These are phyloP conservation scores for Solanum lignicaule DNA, from an alignment of 257 asterid genomes.

Conservation along the genomic window DNA sequence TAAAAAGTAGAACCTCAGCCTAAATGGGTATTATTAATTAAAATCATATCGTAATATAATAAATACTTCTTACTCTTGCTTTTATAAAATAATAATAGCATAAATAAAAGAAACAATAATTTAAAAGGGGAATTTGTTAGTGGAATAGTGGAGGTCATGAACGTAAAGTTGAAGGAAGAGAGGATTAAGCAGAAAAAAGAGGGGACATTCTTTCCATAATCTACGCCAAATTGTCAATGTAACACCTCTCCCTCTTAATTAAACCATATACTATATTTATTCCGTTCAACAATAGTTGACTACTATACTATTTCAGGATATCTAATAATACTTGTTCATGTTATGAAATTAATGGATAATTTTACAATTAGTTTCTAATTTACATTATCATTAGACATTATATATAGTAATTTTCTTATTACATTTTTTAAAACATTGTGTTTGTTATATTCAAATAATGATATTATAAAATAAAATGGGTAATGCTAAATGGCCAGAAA, in stretches of 20 bases:
- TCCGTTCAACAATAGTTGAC: fast-evolving
- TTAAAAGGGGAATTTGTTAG: neutral
- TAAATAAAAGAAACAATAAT: neutral
- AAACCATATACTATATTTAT: neutral
- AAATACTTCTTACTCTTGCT: neutral
- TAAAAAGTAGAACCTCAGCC: neutral
- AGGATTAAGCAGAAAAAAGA: neutral
- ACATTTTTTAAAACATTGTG: too few species aligned
- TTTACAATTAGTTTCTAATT: too few species aligned
- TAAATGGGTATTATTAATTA: neutral
- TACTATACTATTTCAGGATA: too few species aligned
- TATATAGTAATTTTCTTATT: too few species aligned
- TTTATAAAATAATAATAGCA: neutral
- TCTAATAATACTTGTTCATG: too few species aligned
- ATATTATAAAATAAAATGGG: too few species aligned
- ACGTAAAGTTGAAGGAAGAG: neutral
- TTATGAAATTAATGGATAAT: too few species aligned
- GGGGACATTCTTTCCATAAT: neutral
- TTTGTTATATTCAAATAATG: too few species aligned
- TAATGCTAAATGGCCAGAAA: too few species aligned
- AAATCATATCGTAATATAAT: neutral
- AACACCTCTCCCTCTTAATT: neutral
- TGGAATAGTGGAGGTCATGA: neutral
- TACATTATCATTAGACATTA: too few species aligned
- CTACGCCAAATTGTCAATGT: neutral